Evolutionary conservation across 345 rosid genomes (phyloP).

Genomic region (Salix arbutifolia): DNA sequence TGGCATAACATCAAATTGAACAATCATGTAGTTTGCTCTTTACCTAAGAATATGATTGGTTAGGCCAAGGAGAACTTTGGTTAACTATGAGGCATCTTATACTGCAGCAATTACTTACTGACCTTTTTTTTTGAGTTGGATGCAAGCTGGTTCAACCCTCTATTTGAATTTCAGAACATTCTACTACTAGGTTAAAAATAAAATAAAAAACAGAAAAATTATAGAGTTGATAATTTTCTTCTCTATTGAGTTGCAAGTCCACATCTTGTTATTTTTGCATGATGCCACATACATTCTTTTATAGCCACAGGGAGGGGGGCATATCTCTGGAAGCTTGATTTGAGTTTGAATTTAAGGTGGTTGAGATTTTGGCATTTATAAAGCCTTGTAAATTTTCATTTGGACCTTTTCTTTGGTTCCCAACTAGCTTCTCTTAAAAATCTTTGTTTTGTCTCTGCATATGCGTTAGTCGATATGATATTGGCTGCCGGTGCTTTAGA

Average conservation of each 20-base stretch:
- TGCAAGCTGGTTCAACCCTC: neutral
- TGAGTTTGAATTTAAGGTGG: neutral
- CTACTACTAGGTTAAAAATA: neutral
- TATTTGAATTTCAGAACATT: neutral
- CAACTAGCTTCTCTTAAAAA: neutral
- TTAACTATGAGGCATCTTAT: neutral
- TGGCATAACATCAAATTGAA: neutral
- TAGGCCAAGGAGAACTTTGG: neutral
- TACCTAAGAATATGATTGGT: neutral
- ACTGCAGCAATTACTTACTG: neutral
- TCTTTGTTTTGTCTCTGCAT: neutral
- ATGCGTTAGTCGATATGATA: neutral
- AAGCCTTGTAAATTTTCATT: neutral
- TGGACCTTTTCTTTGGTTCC: neutral
- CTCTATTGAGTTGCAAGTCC: neutral
- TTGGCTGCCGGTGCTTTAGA: neutral
- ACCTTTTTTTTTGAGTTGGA: neutral
- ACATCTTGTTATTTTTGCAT: neutral
- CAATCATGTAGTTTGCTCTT: neutral
- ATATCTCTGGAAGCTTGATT: neutral
- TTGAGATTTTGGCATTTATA: neutral
- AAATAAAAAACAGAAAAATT: neutral
- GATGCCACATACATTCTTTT: neutral
- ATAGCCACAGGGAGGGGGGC: neutral
- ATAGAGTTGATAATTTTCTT: neutral